A percentile compares a stretch with the other conserved stretches of the same genome.
These are phyloP conservation scores for Fraxinus latifolia DNA, from an alignment of 305 asterid species.

Conservation along the genomic window DNA sequence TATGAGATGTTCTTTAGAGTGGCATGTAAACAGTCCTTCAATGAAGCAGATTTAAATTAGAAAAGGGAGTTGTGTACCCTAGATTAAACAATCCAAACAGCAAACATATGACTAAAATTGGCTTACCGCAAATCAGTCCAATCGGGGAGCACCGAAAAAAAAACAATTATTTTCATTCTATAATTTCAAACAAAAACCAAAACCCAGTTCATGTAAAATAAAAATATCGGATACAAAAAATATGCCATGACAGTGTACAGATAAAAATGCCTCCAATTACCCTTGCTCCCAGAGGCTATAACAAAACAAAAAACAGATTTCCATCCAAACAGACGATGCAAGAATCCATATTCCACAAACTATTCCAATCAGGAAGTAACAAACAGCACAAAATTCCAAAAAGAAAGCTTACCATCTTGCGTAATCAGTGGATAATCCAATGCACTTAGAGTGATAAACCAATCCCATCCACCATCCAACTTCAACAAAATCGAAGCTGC, in stretches of 20 bases:
- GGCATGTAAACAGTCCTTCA: background rate
- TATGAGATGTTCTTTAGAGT: background rate
- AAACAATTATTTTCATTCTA: background rate
- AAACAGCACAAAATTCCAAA: no score
- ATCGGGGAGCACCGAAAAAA: background rate
- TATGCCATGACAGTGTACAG: background rate
- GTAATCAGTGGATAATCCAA: no score
- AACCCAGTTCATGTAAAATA: background rate
- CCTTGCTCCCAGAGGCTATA: no score
- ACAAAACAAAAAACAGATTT: no score
- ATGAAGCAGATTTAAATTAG: background rate
- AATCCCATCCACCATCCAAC: no score
- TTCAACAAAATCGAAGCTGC: no score
- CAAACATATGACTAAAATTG: background rate
- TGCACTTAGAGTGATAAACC: no score
- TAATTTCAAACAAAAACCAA: conserved; percentile 3
- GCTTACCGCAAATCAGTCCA: background rate
- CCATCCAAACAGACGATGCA: no score
- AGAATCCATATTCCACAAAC: no score
- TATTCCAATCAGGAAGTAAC: no score
- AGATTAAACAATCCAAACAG: background rate
- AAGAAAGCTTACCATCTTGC: no score
- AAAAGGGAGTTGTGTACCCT: background rate
- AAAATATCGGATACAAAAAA: background rate
- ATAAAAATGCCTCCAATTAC: background rate